Evolutionary conservation across 2,329 filamentous ascomycete genomes (phyloP), one percentile per base, ranked within the genome.

Genomic region (Fusarium newnesense): DNA sequence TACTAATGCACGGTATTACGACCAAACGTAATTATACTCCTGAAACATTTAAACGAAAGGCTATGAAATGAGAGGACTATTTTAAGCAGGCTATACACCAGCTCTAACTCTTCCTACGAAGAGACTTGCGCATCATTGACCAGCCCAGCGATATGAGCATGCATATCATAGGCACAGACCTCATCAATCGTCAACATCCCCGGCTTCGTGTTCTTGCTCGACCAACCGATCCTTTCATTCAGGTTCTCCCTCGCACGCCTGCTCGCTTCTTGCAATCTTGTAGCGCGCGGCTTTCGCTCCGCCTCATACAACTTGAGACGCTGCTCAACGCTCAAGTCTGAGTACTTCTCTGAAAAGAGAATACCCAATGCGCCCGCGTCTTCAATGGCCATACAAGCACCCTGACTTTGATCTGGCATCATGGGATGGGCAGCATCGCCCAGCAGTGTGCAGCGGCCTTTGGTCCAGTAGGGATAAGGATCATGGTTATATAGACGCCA

Each of bases 171-270:
- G 80, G 82, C 83, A 69, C 91, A 91, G 84, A 91, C 90, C 76
- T 91, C 89, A 68, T 90, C 87, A 60, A 91, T 91, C 0, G 89
- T 91, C 63, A 91, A 76, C 77, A 89, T 90, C 6, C 86, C 84
- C 47, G 83, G 85, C 72, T 88, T 85, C 58, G 90, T 86, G 52
- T 86, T 84, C 50, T 74, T 68, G 43, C 66, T 73, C 1, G 71
- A 74, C 62, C 62, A 65, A 4, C 66, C 66, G 16, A 69, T 69
- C 1, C 66, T 53, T 5, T 69, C 66, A 16, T 69, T 69, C 15
- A 69, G 11, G 7, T 69, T 69, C 49, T 69, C 66, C 6, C 64
- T 68, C 5, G 66, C 64, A 12, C 66, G 64, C n/a, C 42, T 67
- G 10, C 64, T 68, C 3, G 66, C 66, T 21, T 67, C 66, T 26